Evolutionary conservation across 495 filamentous ascomycete species (phyloP).

Genomic region (Margaritispora aquatica): DNA sequence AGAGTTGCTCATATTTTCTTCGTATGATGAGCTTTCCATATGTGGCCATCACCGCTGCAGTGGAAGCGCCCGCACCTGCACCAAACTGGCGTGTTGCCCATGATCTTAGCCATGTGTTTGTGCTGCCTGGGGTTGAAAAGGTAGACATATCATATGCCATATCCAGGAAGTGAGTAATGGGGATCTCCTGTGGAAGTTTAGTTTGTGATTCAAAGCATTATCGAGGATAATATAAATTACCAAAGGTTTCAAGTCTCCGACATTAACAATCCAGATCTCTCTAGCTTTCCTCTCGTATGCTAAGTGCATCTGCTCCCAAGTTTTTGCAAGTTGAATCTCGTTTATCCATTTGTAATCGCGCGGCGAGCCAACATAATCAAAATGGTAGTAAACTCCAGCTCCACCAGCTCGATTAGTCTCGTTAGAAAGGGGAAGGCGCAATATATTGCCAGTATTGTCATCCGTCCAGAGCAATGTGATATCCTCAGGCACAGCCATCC

Average conservation of each 20-base stretch:
- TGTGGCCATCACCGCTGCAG: too few species aligned
- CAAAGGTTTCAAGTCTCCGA: slow-evolving; percentile 64
- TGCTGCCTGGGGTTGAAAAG: too few species aligned
- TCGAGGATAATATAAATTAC: too few species aligned
- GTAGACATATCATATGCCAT: too few species aligned
- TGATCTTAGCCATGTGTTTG: too few species aligned
- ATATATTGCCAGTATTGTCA: slow-evolving; percentile 67
- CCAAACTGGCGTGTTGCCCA: too few species aligned
- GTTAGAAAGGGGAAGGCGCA: slow-evolving; percentile 53
- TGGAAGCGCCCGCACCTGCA: too few species aligned
- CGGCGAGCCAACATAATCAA: slow-evolving; percentile 63
- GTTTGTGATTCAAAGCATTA: too few species aligned
- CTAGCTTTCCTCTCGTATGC: slow-evolving; percentile 55
- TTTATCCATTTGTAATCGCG: slow-evolving; percentile 67
- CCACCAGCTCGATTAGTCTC: slow-evolving; percentile 54
- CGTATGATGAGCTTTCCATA: too few species aligned
- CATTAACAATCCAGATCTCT: slow-evolving; percentile 69
- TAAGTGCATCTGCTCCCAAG: slow-evolving; percentile 41
- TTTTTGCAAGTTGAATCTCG: slow-evolving; percentile 51
- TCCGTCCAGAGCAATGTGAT: slow-evolving; percentile 69
- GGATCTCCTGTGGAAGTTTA: too few species aligned
- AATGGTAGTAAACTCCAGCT: slow-evolving; percentile 67
- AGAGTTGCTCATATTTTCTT: too few species aligned
- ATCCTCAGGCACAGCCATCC: slow-evolving; percentile 62
- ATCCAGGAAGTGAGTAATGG: too few species aligned